Evolutionary conservation across 306 rosid species (phyloP).

Genomic region (Oemleria cerasiformis): DNA sequence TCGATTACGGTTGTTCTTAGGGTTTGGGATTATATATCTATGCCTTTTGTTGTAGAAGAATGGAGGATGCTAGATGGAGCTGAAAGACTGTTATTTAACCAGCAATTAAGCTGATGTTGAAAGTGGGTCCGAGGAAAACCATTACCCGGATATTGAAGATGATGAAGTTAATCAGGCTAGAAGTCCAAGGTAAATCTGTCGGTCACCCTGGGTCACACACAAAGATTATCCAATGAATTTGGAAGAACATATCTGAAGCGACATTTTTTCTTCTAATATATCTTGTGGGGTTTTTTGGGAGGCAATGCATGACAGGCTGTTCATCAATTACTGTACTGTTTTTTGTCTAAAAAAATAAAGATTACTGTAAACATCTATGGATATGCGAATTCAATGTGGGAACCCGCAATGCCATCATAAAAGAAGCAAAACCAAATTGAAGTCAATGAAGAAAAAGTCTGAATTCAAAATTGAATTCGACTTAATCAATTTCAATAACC

Average conservation of each 20-base stretch:
- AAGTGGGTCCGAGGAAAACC: slow-evolving; percentile 80
- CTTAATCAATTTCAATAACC: too few relatives aligned
- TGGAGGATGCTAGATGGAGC: neutral
- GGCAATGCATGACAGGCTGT: too few relatives aligned
- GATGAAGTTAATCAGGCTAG: slow-evolving; percentile 70
- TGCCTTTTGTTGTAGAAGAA: neutral
- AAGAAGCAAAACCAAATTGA: too few relatives aligned
- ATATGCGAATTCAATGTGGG: too few relatives aligned
- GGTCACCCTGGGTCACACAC: too few relatives aligned
- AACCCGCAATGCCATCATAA: too few relatives aligned
- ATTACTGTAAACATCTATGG: too few relatives aligned
- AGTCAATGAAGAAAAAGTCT: too few relatives aligned
- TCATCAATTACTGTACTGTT: too few relatives aligned
- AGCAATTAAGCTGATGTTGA: slow-evolving; percentile 77
- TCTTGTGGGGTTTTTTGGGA: too few relatives aligned
- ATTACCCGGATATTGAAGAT: slow-evolving; percentile 64
- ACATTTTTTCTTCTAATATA: neutral
- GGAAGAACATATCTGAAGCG: neutral
- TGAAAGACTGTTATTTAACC: slow-evolving; percentile 28
- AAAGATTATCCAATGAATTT: neutral
- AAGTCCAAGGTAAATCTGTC: slow-evolving; percentile 57
- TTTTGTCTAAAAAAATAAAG: too few relatives aligned
- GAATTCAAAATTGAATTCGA: too few relatives aligned
- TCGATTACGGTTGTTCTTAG: neutral
- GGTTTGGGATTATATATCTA: neutral